Base-by-base conservation (phyloP, 805 yeast species). In the fission yeast (Schizosaccharomyces pombe) region DNA sequence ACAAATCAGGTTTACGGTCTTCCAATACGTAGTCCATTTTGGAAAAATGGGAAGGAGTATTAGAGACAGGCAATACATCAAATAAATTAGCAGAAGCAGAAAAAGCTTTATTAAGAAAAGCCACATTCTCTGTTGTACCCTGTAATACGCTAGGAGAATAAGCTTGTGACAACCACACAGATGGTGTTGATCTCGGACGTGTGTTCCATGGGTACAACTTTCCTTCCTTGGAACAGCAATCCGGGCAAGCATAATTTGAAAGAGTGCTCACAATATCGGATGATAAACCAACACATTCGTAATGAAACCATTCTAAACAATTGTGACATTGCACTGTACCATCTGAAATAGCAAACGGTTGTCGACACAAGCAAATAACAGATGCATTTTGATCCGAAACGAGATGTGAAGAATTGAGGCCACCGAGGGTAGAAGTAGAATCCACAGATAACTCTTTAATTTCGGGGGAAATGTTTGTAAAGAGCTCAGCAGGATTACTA, bases 251-350 rank as follows among this genome's bases (percentile, higher is more conserved):
- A 26, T 43, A 43, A 3, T n/a, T 26, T 22, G 30, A 19, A 5
- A 43, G 4, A 26, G 49, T 43, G 14, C 30, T 26, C 5, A 43
- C 49, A 16, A 43, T 43, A 16, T 19, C 49, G 8, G 49, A 19
- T 2, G 49, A 22, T 6, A 43, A 29, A 43, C 49, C 49, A 22
- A 43, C 49, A 12, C 49, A 43, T 14, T 43, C 49, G 14, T 43
- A 43, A 26, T 43, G 49, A 43, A 16, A 43, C 49, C 49, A 43
- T 43, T 43, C 49, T 8, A 29, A 43, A 43, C 49, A 43, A 19
- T 11, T 22, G 30, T 43, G 49, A 12, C 49, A 43, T 26, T 43
- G 49, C 14, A 43, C 49, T 30, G 26, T 43, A 14, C 49, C 49
- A 11, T 43, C 49, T 8, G 49, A 43, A 22, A 43, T 43, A 11